Percentiles rank a stretch among this genome's conserved stretches.
Evolutionary conservation across 192 early-diverging fungal species (phyloP).

Genomic region (Coemansia sp.): DNA sequence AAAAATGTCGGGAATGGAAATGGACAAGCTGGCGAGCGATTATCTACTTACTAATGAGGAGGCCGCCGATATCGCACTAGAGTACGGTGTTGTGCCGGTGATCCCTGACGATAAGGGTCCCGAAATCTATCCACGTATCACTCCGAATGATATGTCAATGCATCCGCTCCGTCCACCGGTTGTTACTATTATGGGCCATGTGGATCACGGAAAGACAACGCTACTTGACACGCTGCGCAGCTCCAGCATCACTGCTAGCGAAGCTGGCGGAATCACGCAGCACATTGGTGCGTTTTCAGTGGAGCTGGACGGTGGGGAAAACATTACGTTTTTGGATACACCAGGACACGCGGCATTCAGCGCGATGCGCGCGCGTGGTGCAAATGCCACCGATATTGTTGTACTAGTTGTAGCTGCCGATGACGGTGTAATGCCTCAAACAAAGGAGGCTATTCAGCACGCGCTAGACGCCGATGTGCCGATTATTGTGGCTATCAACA

Average conservation of each 20-base stretch:
- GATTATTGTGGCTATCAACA: slow-evolving; percentile 95
- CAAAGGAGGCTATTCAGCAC: slow-evolving; percentile 91
- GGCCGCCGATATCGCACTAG: slow-evolving; percentile 81
- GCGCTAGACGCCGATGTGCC: slow-evolving; percentile 80
- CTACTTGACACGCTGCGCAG: slow-evolving; percentile 87
- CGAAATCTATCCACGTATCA: slow-evolving; percentile 51
- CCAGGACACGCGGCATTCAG: slow-evolving; percentile 96
- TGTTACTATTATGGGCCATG: slow-evolving; percentile 98
- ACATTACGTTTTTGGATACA: slow-evolving; percentile 94
- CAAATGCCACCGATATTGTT: slow-evolving; percentile 91
- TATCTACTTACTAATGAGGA: slow-evolving; percentile 80
- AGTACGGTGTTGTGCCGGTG: slow-evolving; percentile 84
- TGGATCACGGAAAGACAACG: slow-evolving; percentile 97
- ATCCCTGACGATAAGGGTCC: slow-evolving; percentile 54
- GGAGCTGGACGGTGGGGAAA: slow-evolving; percentile 23
- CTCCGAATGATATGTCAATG: slow-evolving; percentile 69
- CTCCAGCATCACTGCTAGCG: slow-evolving; percentile 86
- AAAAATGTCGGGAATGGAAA: slow-evolving; percentile 75
- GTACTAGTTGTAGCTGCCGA: slow-evolving; percentile 96
- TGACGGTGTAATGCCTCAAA: slow-evolving; percentile 99
- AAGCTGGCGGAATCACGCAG: slow-evolving; percentile 97
- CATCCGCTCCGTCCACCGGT: slow-evolving; percentile 82
- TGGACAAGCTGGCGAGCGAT: slow-evolving; percentile 75
- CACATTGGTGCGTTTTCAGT: slow-evolving; percentile 97
- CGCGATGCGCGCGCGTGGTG: slow-evolving; percentile 91